Evolutionary conservation across 108 stramenopile genomes (phyloP), one percentile per base, ranked within the genome.

Genomic region (Chaetoceros muelleri): DNA sequence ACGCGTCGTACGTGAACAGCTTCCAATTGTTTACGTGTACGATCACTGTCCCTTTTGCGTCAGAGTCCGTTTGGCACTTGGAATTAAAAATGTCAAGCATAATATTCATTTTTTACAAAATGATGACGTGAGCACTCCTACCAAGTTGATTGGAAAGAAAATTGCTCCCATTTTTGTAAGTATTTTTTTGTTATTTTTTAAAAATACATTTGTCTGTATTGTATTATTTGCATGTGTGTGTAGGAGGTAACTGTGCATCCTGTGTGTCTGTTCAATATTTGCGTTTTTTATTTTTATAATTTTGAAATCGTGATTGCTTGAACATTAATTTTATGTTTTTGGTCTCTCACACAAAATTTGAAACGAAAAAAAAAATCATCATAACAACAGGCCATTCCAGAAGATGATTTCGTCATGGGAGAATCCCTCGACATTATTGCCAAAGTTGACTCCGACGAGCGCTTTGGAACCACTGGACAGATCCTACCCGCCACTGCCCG

Each of bases 41-140:
- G 97, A 98, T 61, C 97, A 98, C 56, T 98, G 97, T 61, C 97
- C 97, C 28, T 98, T 93, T 64, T 98, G 97, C 64, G 93, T 95
- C 21, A 90, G 97, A 17, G 93, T 92, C 21, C 84, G 96, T 23
- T 64, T 98, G 16, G 93, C 94, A 25, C 53, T 98, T 49, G 96
- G 96, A 24, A 60, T 95, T 60, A 98, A 96, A 66, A 88, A 87
- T 64, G 69, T 96, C 51, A 87, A 90, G 64, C 94, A 95, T 59
- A 79, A 79, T 26, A 27, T 94, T 26, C 49, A 79, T 24, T 97
- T 95, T 61, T 55, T 97, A 58, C 90, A 87, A 8, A 97, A 97
- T 67, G 96, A 97, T 61, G 95, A 97, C 69, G 53, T 91, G 25
- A 68, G 64, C 1, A 93, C 92, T n/a, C 96, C 96, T 0, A 93